These are phyloP conservation scores for Xylariaceae sp. DNA, from an alignment of 2,329 filamentous ascomycete species.

Conservation along the genomic window DNA sequence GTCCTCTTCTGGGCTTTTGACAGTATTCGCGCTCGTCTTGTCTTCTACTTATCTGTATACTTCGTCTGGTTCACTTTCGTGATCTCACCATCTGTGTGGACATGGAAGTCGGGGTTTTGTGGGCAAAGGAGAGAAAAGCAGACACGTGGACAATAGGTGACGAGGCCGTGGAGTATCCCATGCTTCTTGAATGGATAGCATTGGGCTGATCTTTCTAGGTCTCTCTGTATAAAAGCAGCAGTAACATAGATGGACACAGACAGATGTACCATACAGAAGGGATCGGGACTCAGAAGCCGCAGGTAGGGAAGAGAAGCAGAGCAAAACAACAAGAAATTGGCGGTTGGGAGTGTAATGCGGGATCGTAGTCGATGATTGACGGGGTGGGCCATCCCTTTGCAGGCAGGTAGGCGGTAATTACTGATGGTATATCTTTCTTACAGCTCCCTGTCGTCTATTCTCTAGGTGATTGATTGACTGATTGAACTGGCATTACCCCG, in stretches of 20 bases:
- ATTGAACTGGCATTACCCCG: too few relatives aligned
- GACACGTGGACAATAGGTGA: constrained; percentile 1
- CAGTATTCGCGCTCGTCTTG: neutral
- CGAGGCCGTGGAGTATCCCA: constrained; percentile 12
- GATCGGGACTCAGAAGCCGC: neutral
- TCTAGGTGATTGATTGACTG: too few relatives aligned
- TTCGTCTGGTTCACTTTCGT: neutral
- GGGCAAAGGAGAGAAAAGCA: neutral
- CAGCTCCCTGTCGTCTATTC: neutral
- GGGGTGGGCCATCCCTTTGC: neutral
- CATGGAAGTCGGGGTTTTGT: neutral
- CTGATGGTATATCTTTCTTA: constrained; percentile 7
- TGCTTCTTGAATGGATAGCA: constrained; percentile 15
- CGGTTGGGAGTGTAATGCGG: neutral
- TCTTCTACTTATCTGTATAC: neutral
- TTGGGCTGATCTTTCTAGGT: constrained; percentile 8
- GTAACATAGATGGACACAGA: too few relatives aligned
- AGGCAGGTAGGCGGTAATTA: constrained; percentile 9
- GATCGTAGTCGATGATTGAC: neutral
- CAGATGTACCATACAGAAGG: too few relatives aligned
- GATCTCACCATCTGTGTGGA: neutral
- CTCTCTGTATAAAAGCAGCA: constrained; percentile 6
- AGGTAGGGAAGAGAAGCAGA: neutral
- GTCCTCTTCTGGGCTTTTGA: neutral
- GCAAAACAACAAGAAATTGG: neutral